Evolutionary conservation across 2,329 filamentous ascomycete species (phyloP).

Genomic region (Plenodomus lindquistii): DNA sequence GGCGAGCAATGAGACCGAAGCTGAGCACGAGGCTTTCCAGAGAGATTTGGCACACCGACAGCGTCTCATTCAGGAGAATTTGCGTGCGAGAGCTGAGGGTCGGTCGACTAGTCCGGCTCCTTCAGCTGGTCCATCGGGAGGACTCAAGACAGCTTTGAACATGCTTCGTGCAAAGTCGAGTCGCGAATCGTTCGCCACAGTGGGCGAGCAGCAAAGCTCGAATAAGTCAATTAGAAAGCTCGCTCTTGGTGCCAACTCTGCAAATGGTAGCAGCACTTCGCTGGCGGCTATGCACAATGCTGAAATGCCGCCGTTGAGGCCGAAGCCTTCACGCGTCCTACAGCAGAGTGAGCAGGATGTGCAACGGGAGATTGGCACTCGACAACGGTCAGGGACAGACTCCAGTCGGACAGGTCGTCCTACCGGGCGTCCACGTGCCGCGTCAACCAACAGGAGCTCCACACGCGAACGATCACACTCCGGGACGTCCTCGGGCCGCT

Average conservation of each 20-base stretch:
- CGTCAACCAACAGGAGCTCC: conserved; percentile 42
- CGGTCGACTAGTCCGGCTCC: conserved; percentile 46
- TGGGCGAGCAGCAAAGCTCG: conserved; percentile 47
- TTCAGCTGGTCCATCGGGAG: conserved; percentile 38
- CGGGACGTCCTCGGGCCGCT: conserved; percentile 56
- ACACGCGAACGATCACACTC: conserved; percentile 60
- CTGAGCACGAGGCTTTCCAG: conserved; percentile 71
- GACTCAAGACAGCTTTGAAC: conserved; percentile 61
- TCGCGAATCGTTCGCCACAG: conserved; percentile 64
- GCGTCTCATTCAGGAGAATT: conserved; percentile 71
- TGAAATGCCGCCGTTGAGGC: conserved; percentile 30
- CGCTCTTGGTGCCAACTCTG: conserved; percentile 54
- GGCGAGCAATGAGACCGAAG: conserved; percentile 55
- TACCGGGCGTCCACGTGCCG: conserved; percentile 43
- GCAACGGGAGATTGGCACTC: conserved; percentile 34
- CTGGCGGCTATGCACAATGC: conserved; percentile 24
- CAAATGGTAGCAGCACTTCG: conserved; percentile 44
- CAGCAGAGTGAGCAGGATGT: conserved; percentile 42
- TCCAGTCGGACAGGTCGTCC: conserved; percentile 35
- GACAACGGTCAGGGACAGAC: conserved; percentile 41
- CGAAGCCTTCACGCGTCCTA: conserved; percentile 38
- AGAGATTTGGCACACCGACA: conserved; percentile 72
- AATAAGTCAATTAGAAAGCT: conserved; percentile 66
- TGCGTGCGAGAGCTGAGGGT: conserved; percentile 67
- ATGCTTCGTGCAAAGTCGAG: conserved; percentile 70